Conservation (phyloP, 1,139 yeast genomes). For the Taphrina deformans region DNA sequence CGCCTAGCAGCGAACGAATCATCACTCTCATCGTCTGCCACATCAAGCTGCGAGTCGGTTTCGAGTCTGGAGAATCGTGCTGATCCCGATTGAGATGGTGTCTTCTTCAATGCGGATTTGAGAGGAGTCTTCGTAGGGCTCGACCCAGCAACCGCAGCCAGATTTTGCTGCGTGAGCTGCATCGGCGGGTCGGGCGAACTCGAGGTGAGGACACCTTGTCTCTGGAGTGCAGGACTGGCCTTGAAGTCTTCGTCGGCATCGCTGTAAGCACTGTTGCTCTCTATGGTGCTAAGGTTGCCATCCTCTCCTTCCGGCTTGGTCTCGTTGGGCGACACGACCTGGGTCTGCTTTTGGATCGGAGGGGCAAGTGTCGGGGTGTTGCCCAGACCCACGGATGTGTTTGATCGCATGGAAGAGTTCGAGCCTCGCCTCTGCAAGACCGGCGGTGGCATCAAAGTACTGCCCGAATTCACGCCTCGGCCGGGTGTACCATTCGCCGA, state of each 20-base stretch:
- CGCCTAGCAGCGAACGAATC: constrained; percentile 30
- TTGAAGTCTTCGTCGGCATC: constrained; percentile 33
- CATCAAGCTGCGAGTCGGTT: constrained; percentile 26
- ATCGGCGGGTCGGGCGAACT: background rate
- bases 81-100: constrained; percentile 22
- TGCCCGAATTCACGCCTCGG: background rate
- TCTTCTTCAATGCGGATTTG: constrained; percentile 26
- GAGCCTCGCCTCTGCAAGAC: constrained; percentile 8
- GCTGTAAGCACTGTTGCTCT: constrained; percentile 31
- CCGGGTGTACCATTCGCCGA: background rate
- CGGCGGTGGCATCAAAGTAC: constrained; percentile 12
- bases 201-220: background rate
- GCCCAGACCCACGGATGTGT: constrained; percentile 10
- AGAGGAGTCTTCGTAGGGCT: constrained; percentile 4
- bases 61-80: constrained; percentile 21
- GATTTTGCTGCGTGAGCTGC: constrained; percentile 24
- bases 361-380: background rate
- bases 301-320: background rate
- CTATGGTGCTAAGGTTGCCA: constrained; percentile 24
- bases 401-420: constrained; percentile 8
- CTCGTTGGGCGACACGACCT: background rate
- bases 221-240: constrained; percentile 17
- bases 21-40: constrained; percentile 25
- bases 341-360: constrained; percentile 8
- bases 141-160: constrained; percentile 23